Evolutionary conservation across 306 rosid species (phyloP), one percentile per base, ranked within the genome.

Genomic region (Malus sylvestris): DNA sequence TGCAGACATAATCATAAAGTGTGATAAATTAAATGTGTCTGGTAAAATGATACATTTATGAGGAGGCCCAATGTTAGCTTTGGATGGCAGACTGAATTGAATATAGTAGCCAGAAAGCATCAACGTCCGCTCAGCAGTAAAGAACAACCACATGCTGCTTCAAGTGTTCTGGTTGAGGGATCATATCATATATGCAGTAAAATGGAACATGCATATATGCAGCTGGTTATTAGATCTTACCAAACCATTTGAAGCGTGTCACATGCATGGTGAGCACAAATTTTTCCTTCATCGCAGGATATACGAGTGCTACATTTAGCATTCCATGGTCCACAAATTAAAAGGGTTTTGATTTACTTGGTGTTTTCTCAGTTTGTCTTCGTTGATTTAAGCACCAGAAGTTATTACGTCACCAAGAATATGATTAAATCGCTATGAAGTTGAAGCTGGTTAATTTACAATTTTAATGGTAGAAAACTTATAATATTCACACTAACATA

Each of bases 11-110:
- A 5, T 33, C 38, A 6, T 57, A 52, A 68, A 3, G 73, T 23
- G 61, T 51, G 84, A 70, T 9, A 45, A 33, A 46, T 63, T 75
- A 58, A 74, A 75, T 75, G 61, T 8, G 44, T 70, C 7, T 70
- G 73, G 80, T 51, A 8, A 52, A 68, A 30, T 49, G 27, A 32
- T 14, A 53, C 38, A 77, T 46, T 69, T 35, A 77, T 77, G 63
- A 69, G 51, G 23, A 58, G 75, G 19, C 75, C 68, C 42, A 18
- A 20, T 13, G 62, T 68, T 77, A 60, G 81, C 81, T 46, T 46
- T 11, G 45, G 29, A 5, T 76, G 40, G 30, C 20, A 23, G 9
- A 70, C 32, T 18, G 62, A 49, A 70, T 49, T 70, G 42, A 68
- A 27, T 29, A 38, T 15, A 16, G 73, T 69, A 23, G 20, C 35